Conservation (phyloP, 208 protist genomes). For the Wallacemonas sp. region DNA sequence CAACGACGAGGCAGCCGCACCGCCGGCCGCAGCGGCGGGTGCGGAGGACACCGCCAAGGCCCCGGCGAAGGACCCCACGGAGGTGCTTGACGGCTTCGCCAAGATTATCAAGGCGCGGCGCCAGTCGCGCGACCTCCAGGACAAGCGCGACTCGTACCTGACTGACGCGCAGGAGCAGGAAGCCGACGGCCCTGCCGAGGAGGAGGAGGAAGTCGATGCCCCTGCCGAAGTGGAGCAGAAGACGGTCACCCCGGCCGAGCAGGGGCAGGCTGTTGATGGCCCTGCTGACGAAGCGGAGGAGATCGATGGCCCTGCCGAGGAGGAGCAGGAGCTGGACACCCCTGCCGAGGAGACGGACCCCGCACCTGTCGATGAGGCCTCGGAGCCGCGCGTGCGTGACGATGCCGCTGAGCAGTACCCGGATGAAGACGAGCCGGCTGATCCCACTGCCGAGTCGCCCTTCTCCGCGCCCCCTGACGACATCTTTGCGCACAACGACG, state of each 20-base stretch:
- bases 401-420: background rate
- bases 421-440: no score
- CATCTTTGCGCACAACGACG: background rate
- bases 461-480: slow-evolving; percentile 10
- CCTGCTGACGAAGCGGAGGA: background rate
- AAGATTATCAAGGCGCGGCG: slow-evolving; percentile 18
- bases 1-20: no score
- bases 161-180: slow-evolving; percentile 11
- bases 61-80: background rate
- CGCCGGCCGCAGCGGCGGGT: background rate
- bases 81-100: slow-evolving; percentile 14
- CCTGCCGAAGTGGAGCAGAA: no score
- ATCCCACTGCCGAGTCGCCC: background rate
- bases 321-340: background rate
- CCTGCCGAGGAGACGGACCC: background rate
- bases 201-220: slow-evolving; percentile 9
- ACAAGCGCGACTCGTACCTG: slow-evolving; percentile 19
- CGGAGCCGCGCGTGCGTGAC: no score
- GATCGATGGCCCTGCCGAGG: no score
- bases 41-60: background rate
- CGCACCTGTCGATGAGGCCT: background rate
- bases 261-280: background rate
- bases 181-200: no score
- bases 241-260: no score
- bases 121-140: slow-evolving; percentile 3